Base-by-base conservation (phyloP, 371 early-diverging fungal genomes). In the Conidiobolus incongruus region DNA sequence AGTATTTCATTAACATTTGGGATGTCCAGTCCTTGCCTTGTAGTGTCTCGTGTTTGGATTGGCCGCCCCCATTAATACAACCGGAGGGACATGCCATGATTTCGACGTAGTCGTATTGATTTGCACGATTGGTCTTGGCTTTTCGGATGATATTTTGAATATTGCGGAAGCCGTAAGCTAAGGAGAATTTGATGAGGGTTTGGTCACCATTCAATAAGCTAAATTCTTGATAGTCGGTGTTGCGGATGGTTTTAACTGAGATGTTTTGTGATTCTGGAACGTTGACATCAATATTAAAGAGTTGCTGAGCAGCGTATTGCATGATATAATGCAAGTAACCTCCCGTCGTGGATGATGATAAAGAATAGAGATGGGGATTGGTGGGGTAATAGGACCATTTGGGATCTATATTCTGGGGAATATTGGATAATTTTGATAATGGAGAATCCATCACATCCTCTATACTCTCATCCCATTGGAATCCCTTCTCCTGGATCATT, bases 51-150 rank as follows among this genome's bases (percentile, higher is more conserved):
- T 62, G 50, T 34, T 66, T 59, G 20, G 81, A 47, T 51, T 91
- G 89, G 4, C 92, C 92, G 22, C 89, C 92, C 8, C 92, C 92
- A 52, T 88, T 87, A 44, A 81, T 76, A 60, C 92, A 91, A 31
- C 82, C 88, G 34, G 71, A 68, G 0, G 92, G 92, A 55, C 92
- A 91, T 6, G 92, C 92, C 89, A 88, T 88, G n/a, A 96, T 84
- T 52, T 96, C 95, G 0, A 93, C 80, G 52, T 77, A 96, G 50
- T 92, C 77, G 54, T 80, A 88, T 1, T 55, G 56, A 16, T 68
- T 63, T 38, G 70, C 68, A 23, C 72, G 8, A 5, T 24, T 28
- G 12, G 8, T 65, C 46, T 83, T 83, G 39, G 80, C 59, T 49
- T 81, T 85, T 16, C 94, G 77, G 15, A 94, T 83, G 38, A 91